Percentiles rank a stretch among this genome's conserved stretches.
Evolutionary conservation across 208 protist species (phyloP).

Genomic region (Acanthamoeba culbertsoni): DNA sequence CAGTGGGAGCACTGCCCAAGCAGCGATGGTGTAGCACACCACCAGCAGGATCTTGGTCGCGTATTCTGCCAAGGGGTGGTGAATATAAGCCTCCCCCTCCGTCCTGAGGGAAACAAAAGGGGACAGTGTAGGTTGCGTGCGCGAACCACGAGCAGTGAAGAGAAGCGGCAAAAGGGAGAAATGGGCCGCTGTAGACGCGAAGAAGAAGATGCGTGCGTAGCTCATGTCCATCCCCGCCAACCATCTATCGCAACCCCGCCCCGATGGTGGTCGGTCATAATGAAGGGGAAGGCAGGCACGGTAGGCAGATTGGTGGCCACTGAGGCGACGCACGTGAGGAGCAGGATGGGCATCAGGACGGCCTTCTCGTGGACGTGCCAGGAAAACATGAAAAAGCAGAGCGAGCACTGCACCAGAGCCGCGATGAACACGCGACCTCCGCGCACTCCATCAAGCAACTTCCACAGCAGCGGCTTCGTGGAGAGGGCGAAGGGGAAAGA

Average conservation of each 20-base stretch:
- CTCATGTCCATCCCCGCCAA: neutral
- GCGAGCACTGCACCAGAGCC: constrained; percentile 52
- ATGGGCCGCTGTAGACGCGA: constrained; percentile 72
- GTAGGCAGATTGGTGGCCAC: neutral
- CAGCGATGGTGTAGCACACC: neutral
- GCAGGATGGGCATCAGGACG: constrained; percentile 79
- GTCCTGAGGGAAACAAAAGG: neutral
- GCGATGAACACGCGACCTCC: constrained; percentile 45
- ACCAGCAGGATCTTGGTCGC: neutral
- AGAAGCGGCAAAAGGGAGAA: constrained; percentile 82
- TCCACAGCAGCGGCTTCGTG: neutral
- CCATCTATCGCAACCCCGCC: neutral
- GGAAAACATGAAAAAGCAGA: constrained; percentile 84
- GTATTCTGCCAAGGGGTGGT: neutral
- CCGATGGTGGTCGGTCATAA: neutral
- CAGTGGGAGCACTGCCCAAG: neutral
- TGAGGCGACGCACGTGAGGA: constrained; percentile 66
- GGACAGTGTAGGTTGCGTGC: neutral
- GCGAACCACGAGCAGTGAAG: neutral
- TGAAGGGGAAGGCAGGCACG: neutral
- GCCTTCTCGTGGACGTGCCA: constrained; percentile 91
- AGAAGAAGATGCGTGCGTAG: constrained; percentile 62
- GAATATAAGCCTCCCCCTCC: too few relatives aligned
- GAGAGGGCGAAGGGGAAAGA: constrained; percentile 31
- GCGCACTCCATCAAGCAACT: neutral